These are phyloP conservation scores for Acidiella bohemica DNA, from an alignment of 495 filamentous ascomycete species.

Conservation along the genomic window DNA sequence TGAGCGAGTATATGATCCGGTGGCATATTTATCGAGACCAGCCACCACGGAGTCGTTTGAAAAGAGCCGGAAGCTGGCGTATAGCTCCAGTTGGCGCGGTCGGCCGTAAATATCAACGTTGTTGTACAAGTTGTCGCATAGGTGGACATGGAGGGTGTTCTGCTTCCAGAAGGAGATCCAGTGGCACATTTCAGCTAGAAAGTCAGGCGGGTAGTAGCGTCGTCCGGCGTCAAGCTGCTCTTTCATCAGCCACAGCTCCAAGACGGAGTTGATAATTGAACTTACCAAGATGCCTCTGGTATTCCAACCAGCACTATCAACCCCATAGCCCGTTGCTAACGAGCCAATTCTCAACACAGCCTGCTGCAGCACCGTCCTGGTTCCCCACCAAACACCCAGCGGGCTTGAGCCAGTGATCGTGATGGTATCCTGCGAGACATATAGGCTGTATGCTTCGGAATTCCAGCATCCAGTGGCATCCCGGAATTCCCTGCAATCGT, in stretches of 20 bases:
- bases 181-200: conserved; percentile 38
- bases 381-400: conserved; percentile 41
- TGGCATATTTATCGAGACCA: conserved; percentile 33
- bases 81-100: conserved; percentile 31
- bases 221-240: conserved; percentile 37
- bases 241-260: not conserved
- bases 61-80: conserved; percentile 35
- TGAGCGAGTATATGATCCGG: conserved; percentile 36
- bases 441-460: conserved; percentile 36
- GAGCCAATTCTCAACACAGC: conserved; percentile 27
- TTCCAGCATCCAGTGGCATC: conserved; percentile 33
- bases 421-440: conserved; percentile 28
- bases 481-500: conserved; percentile 29
- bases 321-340: conserved; percentile 28
- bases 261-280: not conserved
- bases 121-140: conserved; percentile 39
- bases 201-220: conserved; percentile 39
- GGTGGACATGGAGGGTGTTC: conserved; percentile 40
- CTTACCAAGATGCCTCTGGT: conserved; percentile 28
- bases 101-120: conserved; percentile 27
- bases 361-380: conserved; percentile 37
- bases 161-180: conserved; percentile 44
- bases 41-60: conserved; percentile 26
- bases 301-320: conserved; percentile 38
- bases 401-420: conserved; percentile 38